Evolutionary conservation across 441 rosid genomes (phyloP).

Genomic region (Pelargonium myrrhifolium): DNA sequence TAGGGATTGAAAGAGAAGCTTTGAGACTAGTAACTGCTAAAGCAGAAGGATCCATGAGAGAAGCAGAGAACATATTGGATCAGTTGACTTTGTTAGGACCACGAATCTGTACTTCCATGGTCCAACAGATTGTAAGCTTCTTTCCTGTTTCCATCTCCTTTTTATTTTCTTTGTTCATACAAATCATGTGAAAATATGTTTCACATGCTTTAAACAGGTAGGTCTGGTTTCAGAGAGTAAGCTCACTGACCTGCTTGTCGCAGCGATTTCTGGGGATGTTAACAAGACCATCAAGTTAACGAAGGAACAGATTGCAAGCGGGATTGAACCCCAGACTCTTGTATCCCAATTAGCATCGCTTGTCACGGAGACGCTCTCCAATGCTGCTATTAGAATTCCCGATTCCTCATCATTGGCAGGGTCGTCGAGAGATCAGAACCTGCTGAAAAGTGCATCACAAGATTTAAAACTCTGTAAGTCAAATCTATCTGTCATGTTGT

Average conservation of each 20-base stretch:
- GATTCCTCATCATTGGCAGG: slow-evolving; percentile 10
- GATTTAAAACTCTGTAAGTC: slow-evolving; percentile 4
- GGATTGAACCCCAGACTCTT: slow-evolving; percentile 20
- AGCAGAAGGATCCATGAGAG: slow-evolving; percentile 27
- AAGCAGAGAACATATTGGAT: slow-evolving; percentile 28
- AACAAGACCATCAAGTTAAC: slow-evolving; percentile 21
- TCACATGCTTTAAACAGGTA: slow-evolving; percentile 17
- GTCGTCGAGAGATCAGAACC: slow-evolving; percentile 13
- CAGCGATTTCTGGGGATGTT: slow-evolving; percentile 24
- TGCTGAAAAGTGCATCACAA: slow-evolving; percentile 5
- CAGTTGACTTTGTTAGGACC: slow-evolving; percentile 24
- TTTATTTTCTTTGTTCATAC: background rate
- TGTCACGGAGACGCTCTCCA: slow-evolving; percentile 19
- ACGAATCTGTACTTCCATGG: slow-evolving; percentile 23
- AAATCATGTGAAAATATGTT: background rate
- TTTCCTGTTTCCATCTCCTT: background rate
- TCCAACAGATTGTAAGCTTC: slow-evolving; percentile 24
- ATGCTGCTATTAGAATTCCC: background rate
- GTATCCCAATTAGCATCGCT: slow-evolving; percentile 26
- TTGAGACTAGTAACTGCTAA: slow-evolving; percentile 21
- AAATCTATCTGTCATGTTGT: background rate
- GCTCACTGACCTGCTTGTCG: slow-evolving; percentile 22
- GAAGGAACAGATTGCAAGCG: slow-evolving; percentile 18
- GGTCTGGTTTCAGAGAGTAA: slow-evolving; percentile 20
- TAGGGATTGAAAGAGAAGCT: slow-evolving; percentile 24